A percentile compares a stretch with the other conserved stretches of the same genome.
phyloP scores from a whole-genome alignment of 208 protist species.

The Polymyxa betae region DNA sequence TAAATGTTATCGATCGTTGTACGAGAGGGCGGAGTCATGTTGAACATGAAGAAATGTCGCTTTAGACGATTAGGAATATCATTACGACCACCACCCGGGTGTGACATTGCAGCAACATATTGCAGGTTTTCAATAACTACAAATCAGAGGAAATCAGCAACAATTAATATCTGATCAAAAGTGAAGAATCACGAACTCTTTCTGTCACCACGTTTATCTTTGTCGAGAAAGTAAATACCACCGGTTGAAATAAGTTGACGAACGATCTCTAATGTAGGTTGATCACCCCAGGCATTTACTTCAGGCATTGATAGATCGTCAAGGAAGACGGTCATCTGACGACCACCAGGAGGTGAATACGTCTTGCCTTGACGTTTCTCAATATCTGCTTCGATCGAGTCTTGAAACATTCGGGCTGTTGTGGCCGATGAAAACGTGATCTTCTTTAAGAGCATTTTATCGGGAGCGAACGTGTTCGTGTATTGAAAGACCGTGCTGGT shows the following conservation, averaged over 20 bases:
- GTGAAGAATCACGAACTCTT: constrained; percentile 67
- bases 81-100: constrained; percentile 95
- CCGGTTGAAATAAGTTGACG: constrained; percentile 81
- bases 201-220: constrained; percentile 84
- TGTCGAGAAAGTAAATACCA: constrained; percentile 81
- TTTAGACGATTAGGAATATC: constrained; percentile 96
- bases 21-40: constrained; percentile 91
- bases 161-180: not conserved
- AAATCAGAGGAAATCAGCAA: not conserved
- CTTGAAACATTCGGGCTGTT: constrained; percentile 77
- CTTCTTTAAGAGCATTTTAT: constrained; percentile 70
- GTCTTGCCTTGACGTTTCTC: constrained; percentile 77
- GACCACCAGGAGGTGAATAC: constrained; percentile 75
- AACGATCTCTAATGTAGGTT: constrained; percentile 82
- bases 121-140: constrained; percentile 86
- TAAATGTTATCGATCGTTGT: constrained; percentile 89
- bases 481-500: constrained; percentile 75
- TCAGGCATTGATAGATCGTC: constrained; percentile 83
- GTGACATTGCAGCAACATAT: constrained; percentile 93
- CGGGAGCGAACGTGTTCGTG: constrained; percentile 64
- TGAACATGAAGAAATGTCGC: constrained; percentile 90
- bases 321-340: constrained; percentile 76
- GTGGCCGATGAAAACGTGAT: constrained; percentile 82
- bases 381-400: constrained; percentile 73
- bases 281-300: constrained; percentile 81